Evolutionary conservation across 176 grass and related monocot species (phyloP).

Genomic region (Saccharum spontaneum): DNA sequence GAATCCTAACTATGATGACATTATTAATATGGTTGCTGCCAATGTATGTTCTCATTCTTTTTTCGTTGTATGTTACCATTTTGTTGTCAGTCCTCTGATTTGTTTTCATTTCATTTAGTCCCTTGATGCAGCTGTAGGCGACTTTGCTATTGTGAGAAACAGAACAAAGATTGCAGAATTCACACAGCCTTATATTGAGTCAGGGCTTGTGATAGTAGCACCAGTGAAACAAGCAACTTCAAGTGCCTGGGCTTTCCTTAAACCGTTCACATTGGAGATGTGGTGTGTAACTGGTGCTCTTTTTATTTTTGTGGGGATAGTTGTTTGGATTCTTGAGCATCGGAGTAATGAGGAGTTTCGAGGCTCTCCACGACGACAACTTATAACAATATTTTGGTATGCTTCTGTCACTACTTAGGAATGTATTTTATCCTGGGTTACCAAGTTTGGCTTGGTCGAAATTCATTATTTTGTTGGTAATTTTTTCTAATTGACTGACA

Average conservation of each 20-base stretch:
- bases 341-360: constrained; percentile 71
- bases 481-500: constrained; percentile 24
- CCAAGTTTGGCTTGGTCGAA: background rate
- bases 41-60: constrained; percentile 55
- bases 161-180: constrained; percentile 76
- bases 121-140: constrained; percentile 84
- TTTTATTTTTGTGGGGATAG: constrained; percentile 76
- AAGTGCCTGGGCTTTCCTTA: constrained; percentile 84
- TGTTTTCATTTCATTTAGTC: constrained; percentile 27
- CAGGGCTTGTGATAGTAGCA: constrained; percentile 80
- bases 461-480: constrained; percentile 2
- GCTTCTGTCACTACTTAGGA: constrained; percentile 3
- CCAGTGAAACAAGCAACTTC: constrained; percentile 47
- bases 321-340: constrained; percentile 90
- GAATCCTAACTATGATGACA: constrained; percentile 69
- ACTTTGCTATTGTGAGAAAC: constrained; percentile 85
- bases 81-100: constrained; percentile 30
- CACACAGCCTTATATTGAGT: constrained; percentile 74
- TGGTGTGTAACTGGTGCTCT: constrained; percentile 76
- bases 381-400: constrained; percentile 80
- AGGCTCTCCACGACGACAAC: constrained; percentile 58
- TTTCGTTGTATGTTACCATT: constrained; percentile 19
- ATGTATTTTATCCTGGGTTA: background rate
- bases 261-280: constrained; percentile 83
- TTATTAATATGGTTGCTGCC: constrained; percentile 62